Base-by-base conservation (phyloP, 352 stramenopile genomes). In the Phytophthora melonis region DNA sequence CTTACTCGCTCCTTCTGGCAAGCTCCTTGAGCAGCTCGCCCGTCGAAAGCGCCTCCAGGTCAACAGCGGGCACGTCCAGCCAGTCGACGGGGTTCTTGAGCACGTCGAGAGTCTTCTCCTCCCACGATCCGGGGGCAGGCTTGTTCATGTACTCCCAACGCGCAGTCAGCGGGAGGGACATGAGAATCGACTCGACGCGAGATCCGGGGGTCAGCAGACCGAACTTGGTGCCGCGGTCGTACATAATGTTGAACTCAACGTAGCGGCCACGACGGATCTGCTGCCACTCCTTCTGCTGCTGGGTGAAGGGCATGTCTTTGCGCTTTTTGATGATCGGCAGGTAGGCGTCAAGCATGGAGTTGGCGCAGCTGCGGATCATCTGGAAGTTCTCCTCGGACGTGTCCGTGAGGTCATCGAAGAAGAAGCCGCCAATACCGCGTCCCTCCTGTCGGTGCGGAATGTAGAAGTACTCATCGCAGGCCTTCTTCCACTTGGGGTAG, bases 241-340 rank as follows among this genome's bases (percentile, higher is more conserved):
- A 99, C 73, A 99, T 98, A 67, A 99, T 90, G 87, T 99, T 99
- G 85, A 99, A 99, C 87, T 99, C 98, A 8, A 99, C 97, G 84
- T 99, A 99, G 70, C 96, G 91, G 52, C 97, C 97, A 23, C 97
- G 90, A 59, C 98, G 92, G 18, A 99, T 93, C 74, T 98, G 94
- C 87, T 99, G 97, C 97, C 98, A 99, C 59, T 98, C 81, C 87
- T 99, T 99, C 74, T 99, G 86, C 78, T 98, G 72, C 71, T 98
- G 62, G 27, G 95, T 99, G 83, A 98, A 99, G 49, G 89, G 83
- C 87, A 99, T 86, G 83, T 99, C 84, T 77, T 98, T 99, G 77
- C 98, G 97, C 55, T 94, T 95, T 62, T 94, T 83, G 39, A 99
- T 77, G 64, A 99, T 99, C 50, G 98, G 96, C 27, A 98, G 81